Evolutionary conservation across 2,329 filamentous ascomycete species (phyloP).

Genomic region (Penicillium sp.): DNA sequence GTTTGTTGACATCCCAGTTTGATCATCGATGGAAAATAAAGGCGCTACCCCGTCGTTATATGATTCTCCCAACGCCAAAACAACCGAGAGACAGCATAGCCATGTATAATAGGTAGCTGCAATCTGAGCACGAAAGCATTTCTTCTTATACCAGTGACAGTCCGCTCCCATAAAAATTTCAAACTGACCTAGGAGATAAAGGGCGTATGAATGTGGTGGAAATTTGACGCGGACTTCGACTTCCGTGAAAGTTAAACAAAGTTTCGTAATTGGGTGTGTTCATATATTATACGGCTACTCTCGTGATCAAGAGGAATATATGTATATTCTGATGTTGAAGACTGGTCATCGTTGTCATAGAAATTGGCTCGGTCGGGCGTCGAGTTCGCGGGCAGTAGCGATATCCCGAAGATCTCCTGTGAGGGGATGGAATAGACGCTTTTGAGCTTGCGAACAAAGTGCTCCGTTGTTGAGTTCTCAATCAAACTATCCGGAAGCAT

Average conservation of each 20-base stretch:
- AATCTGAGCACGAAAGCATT: not conserved
- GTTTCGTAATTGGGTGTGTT: not conserved
- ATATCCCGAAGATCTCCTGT: not conserved
- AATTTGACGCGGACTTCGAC: conserved; percentile 31
- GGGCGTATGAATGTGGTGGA: not conserved
- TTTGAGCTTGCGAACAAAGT: not conserved
- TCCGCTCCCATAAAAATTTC: not conserved
- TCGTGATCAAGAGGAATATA: not conserved
- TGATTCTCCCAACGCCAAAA: conserved; percentile 24
- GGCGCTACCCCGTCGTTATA: conserved; percentile 10
- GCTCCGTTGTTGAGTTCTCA: not conserved
- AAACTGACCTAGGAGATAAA: not conserved
- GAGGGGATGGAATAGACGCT: not conserved
- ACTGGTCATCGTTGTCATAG: not conserved
- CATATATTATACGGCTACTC: not conserved
- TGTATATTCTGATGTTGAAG: not conserved
- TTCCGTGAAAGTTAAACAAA: conserved; percentile 20
- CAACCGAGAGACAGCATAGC: conserved; percentile 21
- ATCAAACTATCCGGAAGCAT: not conserved
- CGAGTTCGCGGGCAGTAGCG: not conserved
- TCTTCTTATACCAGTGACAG: not conserved
- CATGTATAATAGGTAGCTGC: conserved; percentile 6
- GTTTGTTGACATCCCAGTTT: not conserved
- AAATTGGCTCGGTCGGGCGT: not conserved
- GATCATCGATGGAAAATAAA: conserved; percentile 10